Percentiles rank a stretch among this genome's conserved stretches.
Evolutionary conservation across 257 asterid species (phyloP).

Genomic region (Jaltomata sinuosa): DNA sequence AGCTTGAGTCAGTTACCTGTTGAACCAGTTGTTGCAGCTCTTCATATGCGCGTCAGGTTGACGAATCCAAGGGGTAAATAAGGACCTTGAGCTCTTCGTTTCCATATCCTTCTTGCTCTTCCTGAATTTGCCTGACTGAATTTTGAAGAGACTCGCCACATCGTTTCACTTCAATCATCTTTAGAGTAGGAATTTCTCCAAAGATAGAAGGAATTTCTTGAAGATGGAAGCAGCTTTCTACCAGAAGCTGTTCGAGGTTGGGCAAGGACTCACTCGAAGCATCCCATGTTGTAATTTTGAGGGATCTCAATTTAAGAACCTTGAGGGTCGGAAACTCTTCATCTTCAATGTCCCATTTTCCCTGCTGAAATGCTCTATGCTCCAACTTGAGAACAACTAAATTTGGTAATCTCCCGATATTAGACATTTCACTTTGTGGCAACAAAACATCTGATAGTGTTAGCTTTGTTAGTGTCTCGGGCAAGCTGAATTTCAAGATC

Average conservation of each 20-base stretch:
- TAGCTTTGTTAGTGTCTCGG: neutral
- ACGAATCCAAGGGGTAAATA: neutral
- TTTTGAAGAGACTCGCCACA: neutral
- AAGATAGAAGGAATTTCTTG: neutral
- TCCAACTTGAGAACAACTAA: neutral
- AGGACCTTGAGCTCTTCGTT: neutral
- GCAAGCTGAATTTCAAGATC: neutral
- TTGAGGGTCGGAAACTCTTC: neutral
- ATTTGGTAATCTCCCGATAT: neutral
- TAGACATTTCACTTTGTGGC: neutral
- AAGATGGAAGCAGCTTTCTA: neutral
- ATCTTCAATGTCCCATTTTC: neutral
- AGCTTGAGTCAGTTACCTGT: neutral
- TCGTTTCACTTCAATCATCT: conserved; percentile 4
- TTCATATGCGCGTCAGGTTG: neutral
- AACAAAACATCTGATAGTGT: neutral
- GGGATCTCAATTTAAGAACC: neutral
- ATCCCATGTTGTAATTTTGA: neutral
- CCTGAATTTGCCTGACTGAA: neutral
- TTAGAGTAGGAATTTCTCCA: neutral
- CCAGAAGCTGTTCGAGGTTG: neutral
- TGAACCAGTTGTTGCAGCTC: neutral
- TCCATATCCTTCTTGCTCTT: neutral
- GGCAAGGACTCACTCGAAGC: neutral
- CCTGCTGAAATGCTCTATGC: neutral